Base-by-base conservation (phyloP, 106 monocot species). In the Posidonia australis region DNA sequence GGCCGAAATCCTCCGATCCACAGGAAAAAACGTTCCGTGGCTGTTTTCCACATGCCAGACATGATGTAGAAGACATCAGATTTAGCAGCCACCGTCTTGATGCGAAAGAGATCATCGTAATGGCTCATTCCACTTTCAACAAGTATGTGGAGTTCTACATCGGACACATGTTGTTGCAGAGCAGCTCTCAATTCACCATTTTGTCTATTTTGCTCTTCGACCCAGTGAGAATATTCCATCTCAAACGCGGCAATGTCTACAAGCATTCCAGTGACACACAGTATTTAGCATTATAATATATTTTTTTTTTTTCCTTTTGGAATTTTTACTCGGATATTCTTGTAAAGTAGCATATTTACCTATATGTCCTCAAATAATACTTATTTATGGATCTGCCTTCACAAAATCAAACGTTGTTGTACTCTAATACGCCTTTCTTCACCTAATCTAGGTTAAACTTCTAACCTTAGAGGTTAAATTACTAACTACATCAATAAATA, bases 1-100 rank as follows among this genome's bases (percentile, higher is more conserved):
- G 93, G 93, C 42, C 93, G 80, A 63, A 86, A 93, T 52, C 93
- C 93, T 44, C 93, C 93, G 67, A 93, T 88, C 93, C 93, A 93
- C 13, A 86, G 78, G 44, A 93, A 93, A 59, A 81, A 93, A 18
- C 93, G 64, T 54, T 93, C 93, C 0, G 83, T 69, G 18, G 81
- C 51, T 47, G 93, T 81, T 60, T 62, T 83, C 88, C 93, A 93
- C 79, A 86, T 83, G 51, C 93, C 93, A 31, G 93, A 93, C 79
- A 88, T 88, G 13, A 93, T 47, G 70, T 88, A 89, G 80, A 93
- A 93, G 18, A 93, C 85, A 75, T 93, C 93, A 49, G 81, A 79
- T 14, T 86, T 85, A 13, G 93, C 81, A 54, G 73, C 93, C 10
- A 81, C 75, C 14, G 76, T 61, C 62, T 93, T 93, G 31, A 93